A percentile compares a stretch with the other conserved stretches of the same genome.
phyloP scores from a whole-genome alignment of 768 basidiomycete species.

The Psilocybe tampanensis region DNA sequence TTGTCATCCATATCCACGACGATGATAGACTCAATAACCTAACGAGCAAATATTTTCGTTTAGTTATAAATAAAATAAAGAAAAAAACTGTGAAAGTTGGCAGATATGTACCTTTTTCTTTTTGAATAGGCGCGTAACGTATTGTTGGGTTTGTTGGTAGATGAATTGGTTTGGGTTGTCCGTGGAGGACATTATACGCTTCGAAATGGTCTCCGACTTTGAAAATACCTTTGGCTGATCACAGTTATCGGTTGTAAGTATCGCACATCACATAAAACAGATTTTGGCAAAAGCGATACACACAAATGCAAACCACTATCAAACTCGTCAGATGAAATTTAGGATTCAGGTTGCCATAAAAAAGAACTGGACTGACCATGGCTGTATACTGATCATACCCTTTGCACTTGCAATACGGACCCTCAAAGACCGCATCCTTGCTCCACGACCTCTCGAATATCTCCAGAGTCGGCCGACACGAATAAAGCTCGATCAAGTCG shows the following conservation, averaged over 20 bases:
- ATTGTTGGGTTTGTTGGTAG: slow-evolving; percentile 61
- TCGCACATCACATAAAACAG: neutral
- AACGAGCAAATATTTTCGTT: neutral
- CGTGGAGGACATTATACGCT: slow-evolving; percentile 62
- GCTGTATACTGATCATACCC: slow-evolving; percentile 55
- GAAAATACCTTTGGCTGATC: slow-evolving; percentile 56
- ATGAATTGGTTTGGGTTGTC: slow-evolving; percentile 60
- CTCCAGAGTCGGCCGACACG: slow-evolving; percentile 51
- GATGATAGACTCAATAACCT: slow-evolving; percentile 65
- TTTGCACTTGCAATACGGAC: slow-evolving; percentile 50
- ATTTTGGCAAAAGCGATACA: no score
- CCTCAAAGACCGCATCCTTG: slow-evolving; percentile 59
- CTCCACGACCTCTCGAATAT: slow-evolving; percentile 57
- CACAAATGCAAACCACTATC: slow-evolving; percentile 57
- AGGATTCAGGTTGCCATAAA: neutral
- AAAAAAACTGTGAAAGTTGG: no score
- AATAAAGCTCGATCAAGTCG: slow-evolving; percentile 63
- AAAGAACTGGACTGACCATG: slow-evolving; percentile 42
- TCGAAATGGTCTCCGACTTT: slow-evolving; percentile 49
- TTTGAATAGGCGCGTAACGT: slow-evolving; percentile 54
- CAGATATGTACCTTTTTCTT: slow-evolving; percentile 46
- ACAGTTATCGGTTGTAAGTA: slow-evolving; percentile 4
- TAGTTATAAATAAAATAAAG: no score
- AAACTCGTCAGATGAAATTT: neutral
- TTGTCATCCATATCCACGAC: slow-evolving; percentile 66